Evolutionary conservation across 108 stramenopile genomes (phyloP).

Genomic region (Fistulifera solaris): DNA sequence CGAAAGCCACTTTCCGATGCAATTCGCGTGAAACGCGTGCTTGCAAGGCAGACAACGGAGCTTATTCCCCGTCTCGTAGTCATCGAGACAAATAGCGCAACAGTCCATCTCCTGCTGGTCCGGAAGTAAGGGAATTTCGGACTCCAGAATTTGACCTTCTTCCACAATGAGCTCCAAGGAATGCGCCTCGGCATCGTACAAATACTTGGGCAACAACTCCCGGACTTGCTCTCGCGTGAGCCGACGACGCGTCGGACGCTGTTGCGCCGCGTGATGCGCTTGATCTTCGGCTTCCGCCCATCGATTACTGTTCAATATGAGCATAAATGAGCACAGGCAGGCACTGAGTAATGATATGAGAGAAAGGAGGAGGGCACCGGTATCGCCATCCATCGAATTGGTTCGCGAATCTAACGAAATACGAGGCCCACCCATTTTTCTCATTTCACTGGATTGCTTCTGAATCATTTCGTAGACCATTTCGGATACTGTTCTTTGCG

Average conservation of each 20-base stretch:
- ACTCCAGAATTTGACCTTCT: not conserved
- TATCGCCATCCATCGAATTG: not conserved
- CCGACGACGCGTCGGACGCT: slow-evolving; percentile 5
- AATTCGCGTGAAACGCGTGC: slow-evolving; percentile 34
- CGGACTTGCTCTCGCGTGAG: slow-evolving; percentile 12
- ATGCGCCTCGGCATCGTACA: slow-evolving; percentile 4
- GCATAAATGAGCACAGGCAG: slow-evolving; percentile 8
- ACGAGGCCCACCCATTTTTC: slow-evolving; percentile 6
- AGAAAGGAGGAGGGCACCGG: slow-evolving; percentile 3
- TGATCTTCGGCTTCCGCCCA: slow-evolving; percentile 2
- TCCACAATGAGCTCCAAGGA: slow-evolving; percentile 1
- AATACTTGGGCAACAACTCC: slow-evolving; percentile 5
- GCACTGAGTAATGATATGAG: slow-evolving; percentile 5
- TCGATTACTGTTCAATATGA: not conserved
- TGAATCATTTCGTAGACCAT: slow-evolving; percentile 2
- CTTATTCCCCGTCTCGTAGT: slow-evolving; percentile 39
- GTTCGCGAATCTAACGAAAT: slow-evolving; percentile 1
- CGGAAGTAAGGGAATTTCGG: not conserved
- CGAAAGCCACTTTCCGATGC: slow-evolving; percentile 63
- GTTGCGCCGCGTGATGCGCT: not conserved
- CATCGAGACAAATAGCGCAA: slow-evolving; percentile 71
- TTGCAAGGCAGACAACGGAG: slow-evolving; percentile 52
- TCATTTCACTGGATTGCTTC: not conserved
- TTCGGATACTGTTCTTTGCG: slow-evolving; percentile 1
- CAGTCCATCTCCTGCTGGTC: slow-evolving; percentile 1